Evolutionary conservation across 2,329 filamentous ascomycete genomes (phyloP), one percentile per base, ranked within the genome.

Genomic region (Gyromitra esculenta): DNA sequence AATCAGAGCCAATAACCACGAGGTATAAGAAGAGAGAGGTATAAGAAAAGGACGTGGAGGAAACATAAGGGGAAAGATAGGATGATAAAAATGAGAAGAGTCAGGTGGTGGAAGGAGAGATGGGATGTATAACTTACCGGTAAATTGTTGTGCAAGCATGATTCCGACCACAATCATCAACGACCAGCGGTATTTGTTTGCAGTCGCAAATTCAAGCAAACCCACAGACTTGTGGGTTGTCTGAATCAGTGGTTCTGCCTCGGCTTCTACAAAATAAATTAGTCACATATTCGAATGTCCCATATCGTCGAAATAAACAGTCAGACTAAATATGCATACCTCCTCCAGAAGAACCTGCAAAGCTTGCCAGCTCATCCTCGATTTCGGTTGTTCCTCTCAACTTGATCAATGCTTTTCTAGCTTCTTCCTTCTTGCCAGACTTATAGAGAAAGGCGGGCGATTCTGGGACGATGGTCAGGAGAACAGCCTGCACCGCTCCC

Each of bases 61-160:
- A 18, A n/a, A 11, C 31, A 39, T 41, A 15, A 7, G 37, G 37
- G 35, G 41, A 41, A 11, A 39, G 31, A 25, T 7, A 11, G 45
- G 60, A 60, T 15, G 8, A n/a, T 11, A 65, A 41, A 43, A 65
- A 25, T 66, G 9, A 45, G 41, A 45, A 45, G 7, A 13, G 25
- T 1, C 25, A 31, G 25, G 25, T n/a, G 15, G 18, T 1, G n/a
- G 21, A 25, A 48, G 8, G 37, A 43, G 1, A 18, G 6, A 37
- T 37, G 7, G 37, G n/a, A 59, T 15, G 5, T 45, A 50, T 35
- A 6, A 41, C 57, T 54, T 48, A 77, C 93, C 95, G 75, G 92
- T 95, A 48, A 97, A 87, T 83, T 99, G 96, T 83, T 98, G 96
- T 0, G 92, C 91, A 75, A 94, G 87, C 94, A 98, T 97, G 80